Evolutionary conservation across 306 rosid species (phyloP).

Genomic region (Acacia melanoxylon): DNA sequence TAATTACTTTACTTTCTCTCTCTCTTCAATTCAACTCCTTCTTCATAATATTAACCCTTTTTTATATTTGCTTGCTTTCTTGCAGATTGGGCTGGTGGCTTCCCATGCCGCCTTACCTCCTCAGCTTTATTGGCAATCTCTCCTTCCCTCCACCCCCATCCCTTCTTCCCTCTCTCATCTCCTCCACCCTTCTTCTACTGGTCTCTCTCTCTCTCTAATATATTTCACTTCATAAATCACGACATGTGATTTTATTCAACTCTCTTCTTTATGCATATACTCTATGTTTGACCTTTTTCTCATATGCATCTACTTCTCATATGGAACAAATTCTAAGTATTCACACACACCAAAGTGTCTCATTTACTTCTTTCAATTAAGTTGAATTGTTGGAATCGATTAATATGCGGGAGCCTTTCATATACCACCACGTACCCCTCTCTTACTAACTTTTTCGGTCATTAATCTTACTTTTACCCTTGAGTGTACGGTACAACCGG

Average conservation of each 20-base stretch:
- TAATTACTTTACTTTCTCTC: too few species aligned
- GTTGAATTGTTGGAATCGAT: too few species aligned
- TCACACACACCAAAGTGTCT: neutral
- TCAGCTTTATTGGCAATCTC: neutral
- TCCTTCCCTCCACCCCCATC: neutral
- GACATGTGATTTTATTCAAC: neutral
- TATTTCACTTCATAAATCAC: too few species aligned
- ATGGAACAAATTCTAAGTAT: neutral
- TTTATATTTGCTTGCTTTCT: neutral
- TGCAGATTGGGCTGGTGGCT: conserved; percentile 21
- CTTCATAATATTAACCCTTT: too few species aligned
- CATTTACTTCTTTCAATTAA: too few species aligned
- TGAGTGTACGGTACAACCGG: too few species aligned
- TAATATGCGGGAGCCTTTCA: too few species aligned
- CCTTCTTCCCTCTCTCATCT: neutral
- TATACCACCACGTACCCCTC: too few species aligned
- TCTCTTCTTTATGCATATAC: neutral
- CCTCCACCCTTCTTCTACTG: neutral
- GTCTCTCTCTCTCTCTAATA: neutral
- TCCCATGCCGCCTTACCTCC: neutral
- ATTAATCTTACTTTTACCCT: neutral
- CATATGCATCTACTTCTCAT: neutral
- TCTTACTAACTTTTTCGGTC: too few species aligned
- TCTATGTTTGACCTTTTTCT: neutral
- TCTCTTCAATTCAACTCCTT: too few species aligned